Evolutionary conservation across 2,329 filamentous ascomycete species (phyloP).

Genomic region (Lanzia echinophila): DNA sequence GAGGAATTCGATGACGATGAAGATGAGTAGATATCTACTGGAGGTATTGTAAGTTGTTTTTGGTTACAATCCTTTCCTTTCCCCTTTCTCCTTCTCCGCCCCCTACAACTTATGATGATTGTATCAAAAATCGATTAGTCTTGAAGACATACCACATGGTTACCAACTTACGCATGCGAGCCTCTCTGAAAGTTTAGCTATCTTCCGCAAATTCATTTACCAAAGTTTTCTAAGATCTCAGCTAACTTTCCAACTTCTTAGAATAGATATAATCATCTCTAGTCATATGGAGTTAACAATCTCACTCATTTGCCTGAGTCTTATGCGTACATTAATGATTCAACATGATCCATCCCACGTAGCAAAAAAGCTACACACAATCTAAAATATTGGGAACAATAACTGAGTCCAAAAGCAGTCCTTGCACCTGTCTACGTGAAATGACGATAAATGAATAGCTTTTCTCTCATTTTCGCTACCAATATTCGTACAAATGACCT

Average conservation of each 20-base stretch:
- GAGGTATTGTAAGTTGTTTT: slow-evolving; percentile 1
- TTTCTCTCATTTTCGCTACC: no score
- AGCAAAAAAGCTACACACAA: no score
- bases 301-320: no score
- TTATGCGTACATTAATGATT: no score
- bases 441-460: no score
- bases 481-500: no score
- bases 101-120: slow-evolving; percentile 53
- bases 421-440: no score
- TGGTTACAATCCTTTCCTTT: neutral
- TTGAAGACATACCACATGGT: slow-evolving; percentile 93
- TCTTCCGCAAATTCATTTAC: neutral
- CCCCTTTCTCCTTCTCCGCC: neutral
- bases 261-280: no score
- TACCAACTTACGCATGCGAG: slow-evolving; percentile 69
- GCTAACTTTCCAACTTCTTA: neutral
- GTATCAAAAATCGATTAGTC: slow-evolving; percentile 89
- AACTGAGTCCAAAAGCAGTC: no score
- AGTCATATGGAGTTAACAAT: no score
- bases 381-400: no score
- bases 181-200: slow-evolving; percentile 55
- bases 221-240: neutral
- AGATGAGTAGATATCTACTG: slow-evolving; percentile 15
- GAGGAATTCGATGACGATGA: slow-evolving; percentile 38
- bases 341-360: no score